phyloP scores from a whole-genome alignment of 352 stramenopile genomes.

The Phytophthora ohioensis region DNA sequence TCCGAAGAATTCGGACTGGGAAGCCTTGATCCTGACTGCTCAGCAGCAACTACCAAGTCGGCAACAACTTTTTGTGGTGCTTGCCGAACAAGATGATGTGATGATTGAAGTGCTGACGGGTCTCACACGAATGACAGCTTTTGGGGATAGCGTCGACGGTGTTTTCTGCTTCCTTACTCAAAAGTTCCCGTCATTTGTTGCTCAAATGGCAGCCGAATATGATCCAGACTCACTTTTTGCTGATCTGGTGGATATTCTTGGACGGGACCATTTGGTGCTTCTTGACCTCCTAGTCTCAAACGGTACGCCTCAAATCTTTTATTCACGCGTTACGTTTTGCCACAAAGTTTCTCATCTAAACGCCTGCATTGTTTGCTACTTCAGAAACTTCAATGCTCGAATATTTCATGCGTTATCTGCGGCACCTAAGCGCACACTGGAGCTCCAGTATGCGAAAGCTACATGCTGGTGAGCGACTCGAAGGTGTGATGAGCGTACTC shows the following conservation, averaged over 20 bases:
- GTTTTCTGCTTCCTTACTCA: neutral
- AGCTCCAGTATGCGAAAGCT: constrained; percentile 34
- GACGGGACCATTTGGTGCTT: constrained; percentile 69
- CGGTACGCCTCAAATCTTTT: constrained; percentile 40
- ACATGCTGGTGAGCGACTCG: constrained; percentile 26
- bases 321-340: neutral
- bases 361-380: neutral
- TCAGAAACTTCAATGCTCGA: constrained; percentile 76
- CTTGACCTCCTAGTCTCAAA: constrained; percentile 78
- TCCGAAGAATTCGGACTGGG: neutral
- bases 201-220: constrained; percentile 41
- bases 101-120: constrained; percentile 69
- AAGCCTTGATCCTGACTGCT: neutral
- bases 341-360: neutral
- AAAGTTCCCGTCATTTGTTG: constrained; percentile 4
- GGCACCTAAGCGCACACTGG: constrained; percentile 46
- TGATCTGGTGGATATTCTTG: constrained; percentile 53
- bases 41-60: constrained; percentile 39
- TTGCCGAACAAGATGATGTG: constrained; percentile 78
- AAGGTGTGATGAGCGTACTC: constrained; percentile 58
- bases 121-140: constrained; percentile 40
- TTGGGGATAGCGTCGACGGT: constrained; percentile 1
- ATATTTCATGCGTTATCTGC: constrained; percentile 68
- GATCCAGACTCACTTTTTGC: constrained; percentile 70
- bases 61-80: constrained; percentile 49